Conservation (phyloP, 129 eudicot species). For the Silybum marianum region DNA sequence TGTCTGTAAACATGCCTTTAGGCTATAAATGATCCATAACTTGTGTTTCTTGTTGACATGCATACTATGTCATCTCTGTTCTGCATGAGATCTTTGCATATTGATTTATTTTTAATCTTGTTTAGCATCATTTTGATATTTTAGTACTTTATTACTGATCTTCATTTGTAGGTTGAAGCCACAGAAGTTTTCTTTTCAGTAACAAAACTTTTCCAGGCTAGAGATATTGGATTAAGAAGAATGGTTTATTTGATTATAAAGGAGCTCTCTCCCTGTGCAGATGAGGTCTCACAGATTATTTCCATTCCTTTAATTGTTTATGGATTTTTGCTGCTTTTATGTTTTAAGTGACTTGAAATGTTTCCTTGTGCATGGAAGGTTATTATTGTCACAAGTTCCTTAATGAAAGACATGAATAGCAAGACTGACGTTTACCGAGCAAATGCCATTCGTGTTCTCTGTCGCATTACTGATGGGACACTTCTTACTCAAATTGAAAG, state of each 20-base stretch:
- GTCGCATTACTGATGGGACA: slow-evolving; percentile 91
- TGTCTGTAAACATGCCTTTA: slow-evolving; percentile 9
- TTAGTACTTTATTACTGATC: slow-evolving; percentile 12
- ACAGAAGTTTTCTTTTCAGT: slow-evolving; percentile 85
- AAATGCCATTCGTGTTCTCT: slow-evolving; percentile 95
- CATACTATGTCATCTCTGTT: neutral
- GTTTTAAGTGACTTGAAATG: slow-evolving; percentile 13
- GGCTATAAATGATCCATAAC: neutral
- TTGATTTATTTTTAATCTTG: neutral
- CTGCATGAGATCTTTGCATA: neutral
- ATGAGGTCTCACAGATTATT: slow-evolving; percentile 55
- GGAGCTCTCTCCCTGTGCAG: slow-evolving; percentile 85
- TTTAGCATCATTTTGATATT: slow-evolving; percentile 10
- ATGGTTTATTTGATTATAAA: slow-evolving; percentile 88
- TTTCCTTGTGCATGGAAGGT: slow-evolving; percentile 49
- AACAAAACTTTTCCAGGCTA: slow-evolving; percentile 81
- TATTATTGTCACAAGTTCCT: slow-evolving; percentile 90
- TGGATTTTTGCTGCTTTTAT: slow-evolving; percentile 1
- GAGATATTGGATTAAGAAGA: slow-evolving; percentile 80
- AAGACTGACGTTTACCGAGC: slow-evolving; percentile 94
- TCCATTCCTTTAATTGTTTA: neutral
- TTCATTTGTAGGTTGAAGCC: slow-evolving; percentile 66
- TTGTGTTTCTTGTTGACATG: neutral
- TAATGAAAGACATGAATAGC: slow-evolving; percentile 99
- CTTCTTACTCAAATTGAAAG: slow-evolving; percentile 93